Percentiles rank a stretch among this genome's conserved stretches.
Evolutionary conservation across 345 rosid genomes (phyloP).

Genomic region (Dipteronia dyeriana): DNA sequence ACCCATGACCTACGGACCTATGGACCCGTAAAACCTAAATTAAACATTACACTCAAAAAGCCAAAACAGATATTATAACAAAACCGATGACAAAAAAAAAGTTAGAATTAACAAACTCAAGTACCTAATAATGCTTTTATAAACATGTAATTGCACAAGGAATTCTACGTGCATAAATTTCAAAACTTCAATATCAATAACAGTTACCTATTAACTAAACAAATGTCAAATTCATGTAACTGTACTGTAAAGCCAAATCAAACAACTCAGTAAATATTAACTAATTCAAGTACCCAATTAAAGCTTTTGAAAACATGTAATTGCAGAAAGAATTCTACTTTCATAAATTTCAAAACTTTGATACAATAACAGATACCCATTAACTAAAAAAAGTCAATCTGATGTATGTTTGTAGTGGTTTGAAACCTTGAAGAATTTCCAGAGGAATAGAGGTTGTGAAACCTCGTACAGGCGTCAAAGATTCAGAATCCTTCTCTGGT

Average conservation of each 20-base stretch:
- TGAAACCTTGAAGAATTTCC: conserved; percentile 89
- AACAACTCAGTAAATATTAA: not conserved
- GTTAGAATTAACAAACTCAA: not conserved
- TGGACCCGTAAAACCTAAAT: too few relatives aligned
- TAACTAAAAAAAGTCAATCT: not conserved
- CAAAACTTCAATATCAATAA: not conserved
- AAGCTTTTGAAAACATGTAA: not conserved
- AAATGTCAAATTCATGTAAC: not conserved
- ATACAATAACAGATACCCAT: not conserved
- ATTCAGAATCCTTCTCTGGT: conserved; percentile 32
- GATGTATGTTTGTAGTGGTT: not conserved
- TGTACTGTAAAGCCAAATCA: not conserved
- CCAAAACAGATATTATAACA: not conserved
- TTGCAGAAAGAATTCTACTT: not conserved
- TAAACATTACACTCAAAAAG: too few relatives aligned
- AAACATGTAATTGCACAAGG: not conserved
- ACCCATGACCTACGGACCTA: too few relatives aligned
- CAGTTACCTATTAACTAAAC: not conserved
- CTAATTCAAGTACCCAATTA: too few relatives aligned
- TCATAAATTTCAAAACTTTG: not conserved
- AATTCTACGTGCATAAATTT: not conserved
- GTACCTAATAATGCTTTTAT: not conserved
- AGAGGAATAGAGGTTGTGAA: conserved; percentile 74
- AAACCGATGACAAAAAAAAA: not conserved
- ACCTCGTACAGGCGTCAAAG: conserved; percentile 70